Conservation (phyloP, 352 stramenopile species). For the Blastocystis sp. region DNA sequence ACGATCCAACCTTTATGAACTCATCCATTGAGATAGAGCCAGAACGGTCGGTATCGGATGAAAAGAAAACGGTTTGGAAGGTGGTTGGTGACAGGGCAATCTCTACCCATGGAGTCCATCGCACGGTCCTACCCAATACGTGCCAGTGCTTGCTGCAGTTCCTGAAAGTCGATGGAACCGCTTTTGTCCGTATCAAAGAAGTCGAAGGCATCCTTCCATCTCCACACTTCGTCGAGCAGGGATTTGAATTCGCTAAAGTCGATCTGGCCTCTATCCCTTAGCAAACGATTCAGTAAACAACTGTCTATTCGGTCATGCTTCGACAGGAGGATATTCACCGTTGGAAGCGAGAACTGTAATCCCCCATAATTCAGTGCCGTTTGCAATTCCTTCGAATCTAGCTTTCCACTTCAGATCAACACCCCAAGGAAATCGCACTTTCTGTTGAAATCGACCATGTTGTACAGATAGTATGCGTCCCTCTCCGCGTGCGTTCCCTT, state of each 20-base stretch:
- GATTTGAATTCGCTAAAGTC: constrained; percentile 65
- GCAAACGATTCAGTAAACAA: neutral
- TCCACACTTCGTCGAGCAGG: constrained; percentile 56
- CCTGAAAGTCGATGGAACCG: constrained; percentile 60
- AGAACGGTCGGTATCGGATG: constrained; percentile 57
- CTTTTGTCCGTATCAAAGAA: constrained; percentile 63
- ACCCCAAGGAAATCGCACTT: constrained; percentile 8
- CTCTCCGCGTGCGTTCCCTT: neutral
- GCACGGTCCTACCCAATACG: constrained; percentile 12
- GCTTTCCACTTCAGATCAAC: constrained; percentile 42
- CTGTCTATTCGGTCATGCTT: constrained; percentile 66
- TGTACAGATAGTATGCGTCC: constrained; percentile 60
- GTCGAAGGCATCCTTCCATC: constrained; percentile 66
- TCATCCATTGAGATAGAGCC: constrained; percentile 64
- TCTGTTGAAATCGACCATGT: constrained; percentile 61
- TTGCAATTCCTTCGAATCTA: constrained; percentile 57
- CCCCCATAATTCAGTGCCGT: constrained; percentile 51
- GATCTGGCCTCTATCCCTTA: constrained; percentile 40
- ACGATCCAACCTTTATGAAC: constrained; percentile 33
- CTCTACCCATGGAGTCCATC: neutral
- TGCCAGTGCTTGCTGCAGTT: constrained; percentile 43
- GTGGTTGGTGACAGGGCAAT: constrained; percentile 48
- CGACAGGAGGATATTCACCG: constrained; percentile 60
- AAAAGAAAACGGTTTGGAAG: constrained; percentile 64
- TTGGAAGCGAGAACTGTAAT: constrained; percentile 59